These are phyloP conservation scores for Madurella mycetomatis DNA, from an alignment of 2,329 filamentous ascomycete genomes.

Conservation along the genomic window DNA sequence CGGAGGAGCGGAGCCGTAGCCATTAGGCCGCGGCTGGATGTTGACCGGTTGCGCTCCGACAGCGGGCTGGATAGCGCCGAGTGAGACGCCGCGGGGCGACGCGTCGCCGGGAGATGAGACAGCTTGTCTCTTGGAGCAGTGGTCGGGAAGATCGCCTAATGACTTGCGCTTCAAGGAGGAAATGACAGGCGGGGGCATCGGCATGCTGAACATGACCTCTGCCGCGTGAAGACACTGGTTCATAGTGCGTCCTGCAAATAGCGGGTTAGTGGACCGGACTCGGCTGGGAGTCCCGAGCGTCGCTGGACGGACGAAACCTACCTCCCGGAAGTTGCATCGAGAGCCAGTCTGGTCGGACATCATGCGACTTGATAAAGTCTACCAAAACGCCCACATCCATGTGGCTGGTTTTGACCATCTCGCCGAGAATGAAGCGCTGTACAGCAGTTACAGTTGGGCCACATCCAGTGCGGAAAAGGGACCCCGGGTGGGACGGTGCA, in stretches of 20 bases:
- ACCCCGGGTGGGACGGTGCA: background rate
- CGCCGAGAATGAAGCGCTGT: constrained; percentile 55
- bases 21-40: constrained; percentile 33
- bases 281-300: background rate
- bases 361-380: constrained; percentile 40
- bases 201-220: constrained; percentile 30
- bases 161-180: constrained; percentile 32
- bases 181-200: constrained; percentile 26
- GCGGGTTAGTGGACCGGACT: constrained; percentile 16
- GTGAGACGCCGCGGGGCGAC: constrained; percentile 15
- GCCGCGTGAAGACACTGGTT: constrained; percentile 32
- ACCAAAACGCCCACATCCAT: constrained; percentile 44
- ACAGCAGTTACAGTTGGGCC: constrained; percentile 8
- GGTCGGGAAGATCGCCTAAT: constrained; percentile 29
- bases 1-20: constrained; percentile 18
- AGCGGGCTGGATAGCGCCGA: constrained; percentile 10
- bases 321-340: constrained; percentile 35
- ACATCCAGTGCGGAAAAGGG: constrained; percentile 12
- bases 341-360: constrained; percentile 32
- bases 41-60: constrained; percentile 20
- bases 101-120: constrained; percentile 23
- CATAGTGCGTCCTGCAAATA: constrained; percentile 32
- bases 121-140: constrained; percentile 30
- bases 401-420: constrained; percentile 54
- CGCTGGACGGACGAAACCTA: constrained; percentile 19